phyloP scores from a whole-genome alignment of 208 protist genomes.

The Zelonia costaricensis region DNA sequence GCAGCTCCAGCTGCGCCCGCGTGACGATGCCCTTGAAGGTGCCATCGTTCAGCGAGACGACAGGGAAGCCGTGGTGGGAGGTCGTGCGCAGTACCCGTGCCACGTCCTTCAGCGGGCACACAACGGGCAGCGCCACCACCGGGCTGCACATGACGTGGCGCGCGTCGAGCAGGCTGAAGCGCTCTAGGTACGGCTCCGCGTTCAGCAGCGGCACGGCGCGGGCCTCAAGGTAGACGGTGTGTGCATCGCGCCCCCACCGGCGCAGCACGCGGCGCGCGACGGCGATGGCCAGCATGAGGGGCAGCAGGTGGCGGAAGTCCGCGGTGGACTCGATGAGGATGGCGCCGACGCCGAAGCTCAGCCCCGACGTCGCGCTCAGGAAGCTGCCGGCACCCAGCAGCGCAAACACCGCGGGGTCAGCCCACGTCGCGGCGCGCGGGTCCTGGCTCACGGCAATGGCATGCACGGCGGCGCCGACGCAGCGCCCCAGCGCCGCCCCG shows the following conservation, averaged over 20 bases:
- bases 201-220: conserved; percentile 49
- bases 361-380: conserved; percentile 40
- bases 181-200: conserved; percentile 42
- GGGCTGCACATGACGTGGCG: conserved; percentile 43
- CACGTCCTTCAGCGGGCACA: conserved; percentile 40
- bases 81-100: conserved; percentile 29
- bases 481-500: conserved; percentile 41
- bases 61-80: conserved; percentile 53
- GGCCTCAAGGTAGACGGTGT: conserved; percentile 43
- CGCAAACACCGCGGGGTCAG: conserved; percentile 54
- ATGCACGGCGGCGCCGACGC: conserved; percentile 27
- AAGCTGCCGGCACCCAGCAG: conserved; percentile 69
- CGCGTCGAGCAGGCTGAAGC: conserved; percentile 47
- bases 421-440: conserved; percentile 27
- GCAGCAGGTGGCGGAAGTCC: conserved; percentile 53
- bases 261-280: conserved; percentile 42
- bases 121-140: conserved; percentile 36
- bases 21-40: conserved; percentile 57
- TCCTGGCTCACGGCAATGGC: not conserved
- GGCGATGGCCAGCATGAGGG: conserved; percentile 55
- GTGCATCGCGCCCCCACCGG: conserved; percentile 41
- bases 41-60: conserved; percentile 42
- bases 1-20: conserved; percentile 39
- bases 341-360: conserved; percentile 47
- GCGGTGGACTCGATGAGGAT: conserved; percentile 56